Evolutionary conservation across 305 asterid species (phyloP).

Genomic region (Caryopteris hybrid): DNA sequence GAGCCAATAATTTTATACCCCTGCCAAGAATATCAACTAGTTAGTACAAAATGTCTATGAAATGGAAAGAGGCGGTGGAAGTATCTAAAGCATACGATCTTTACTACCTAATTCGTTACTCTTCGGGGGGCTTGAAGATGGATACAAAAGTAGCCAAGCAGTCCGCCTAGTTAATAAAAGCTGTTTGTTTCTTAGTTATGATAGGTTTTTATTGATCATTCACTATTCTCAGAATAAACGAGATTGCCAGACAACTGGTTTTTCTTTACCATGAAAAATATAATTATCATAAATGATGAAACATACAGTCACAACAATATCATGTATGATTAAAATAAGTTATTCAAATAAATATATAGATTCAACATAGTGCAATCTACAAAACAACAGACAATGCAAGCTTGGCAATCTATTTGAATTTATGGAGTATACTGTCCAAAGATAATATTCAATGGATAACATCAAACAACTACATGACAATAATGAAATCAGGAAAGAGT

Average conservation of each 20-base stretch:
- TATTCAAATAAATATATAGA: neutral
- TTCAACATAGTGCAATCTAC: neutral
- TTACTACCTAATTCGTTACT: conserved; percentile 1
- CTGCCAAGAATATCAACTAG: conserved; percentile 37
- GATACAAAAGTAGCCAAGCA: neutral
- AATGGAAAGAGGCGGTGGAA: neutral
- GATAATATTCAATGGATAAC: neutral
- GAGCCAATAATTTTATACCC: conserved; percentile 94
- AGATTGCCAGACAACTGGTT: neutral
- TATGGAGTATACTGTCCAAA: neutral
- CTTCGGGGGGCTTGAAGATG: neutral
- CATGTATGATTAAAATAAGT: neutral
- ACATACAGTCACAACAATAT: neutral
- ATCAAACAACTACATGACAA: neutral
- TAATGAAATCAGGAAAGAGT: neutral
- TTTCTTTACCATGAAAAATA: neutral
- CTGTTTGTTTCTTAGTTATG: neutral
- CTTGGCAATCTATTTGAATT: neutral
- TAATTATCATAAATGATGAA: neutral
- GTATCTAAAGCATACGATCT: neutral
- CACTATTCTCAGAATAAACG: neutral
- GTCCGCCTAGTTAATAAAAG: neutral
- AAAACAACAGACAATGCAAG: neutral
- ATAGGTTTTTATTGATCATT: neutral
- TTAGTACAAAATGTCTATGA: conserved; percentile 7